Percentiles rank a stretch among this genome's conserved stretches.
These are phyloP conservation scores for Haematococcus lacustris DNA, from an alignment of 139 green algal genomes.

Conservation along the genomic window DNA sequence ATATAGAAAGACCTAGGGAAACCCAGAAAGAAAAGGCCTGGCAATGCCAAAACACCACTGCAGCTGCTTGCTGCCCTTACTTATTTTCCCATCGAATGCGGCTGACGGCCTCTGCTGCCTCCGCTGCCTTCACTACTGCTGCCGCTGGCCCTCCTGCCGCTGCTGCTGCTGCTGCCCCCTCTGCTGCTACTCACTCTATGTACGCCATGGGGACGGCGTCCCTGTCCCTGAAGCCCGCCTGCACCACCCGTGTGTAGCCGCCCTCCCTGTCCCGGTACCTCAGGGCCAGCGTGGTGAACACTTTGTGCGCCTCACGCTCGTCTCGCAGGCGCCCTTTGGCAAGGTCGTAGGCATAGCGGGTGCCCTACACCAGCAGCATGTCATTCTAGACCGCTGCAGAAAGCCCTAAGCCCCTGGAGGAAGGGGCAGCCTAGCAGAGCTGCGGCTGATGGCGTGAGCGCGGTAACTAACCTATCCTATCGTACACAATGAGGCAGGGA, in stretches of 20 bases:
- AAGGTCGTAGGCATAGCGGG: slow-evolving; percentile 37
- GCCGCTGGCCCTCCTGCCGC: neutral
- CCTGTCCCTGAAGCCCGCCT: slow-evolving; percentile 45
- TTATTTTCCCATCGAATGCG: neutral
- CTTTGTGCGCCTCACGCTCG: slow-evolving; percentile 72
- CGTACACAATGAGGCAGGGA: neutral
- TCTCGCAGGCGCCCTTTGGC: slow-evolving; percentile 62
- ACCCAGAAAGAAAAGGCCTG: too few species aligned
- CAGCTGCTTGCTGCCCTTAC: neutral
- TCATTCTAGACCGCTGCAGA: neutral
- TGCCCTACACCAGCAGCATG: slow-evolving; percentile 43
- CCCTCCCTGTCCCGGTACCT: slow-evolving; percentile 77
- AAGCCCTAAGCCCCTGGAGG: neutral
- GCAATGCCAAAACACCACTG: neutral
- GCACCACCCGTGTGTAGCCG: slow-evolving; percentile 85
- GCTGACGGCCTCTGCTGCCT: neutral
- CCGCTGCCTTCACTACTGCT: neutral
- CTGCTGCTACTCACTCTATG: slow-evolving; percentile 69
- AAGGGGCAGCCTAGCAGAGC: neutral
- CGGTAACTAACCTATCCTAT: too few species aligned
- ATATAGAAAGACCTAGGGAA: too few species aligned
- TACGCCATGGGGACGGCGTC: slow-evolving; percentile 84
- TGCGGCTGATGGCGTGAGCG: too few species aligned
- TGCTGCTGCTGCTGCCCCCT: neutral
- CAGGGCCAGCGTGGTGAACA: slow-evolving; percentile 78